Percentiles rank a stretch among this genome's conserved stretches.
phyloP scores from a whole-genome alignment of 2,329 filamentous ascomycete genomes.

The Fusarium goolgardi region DNA sequence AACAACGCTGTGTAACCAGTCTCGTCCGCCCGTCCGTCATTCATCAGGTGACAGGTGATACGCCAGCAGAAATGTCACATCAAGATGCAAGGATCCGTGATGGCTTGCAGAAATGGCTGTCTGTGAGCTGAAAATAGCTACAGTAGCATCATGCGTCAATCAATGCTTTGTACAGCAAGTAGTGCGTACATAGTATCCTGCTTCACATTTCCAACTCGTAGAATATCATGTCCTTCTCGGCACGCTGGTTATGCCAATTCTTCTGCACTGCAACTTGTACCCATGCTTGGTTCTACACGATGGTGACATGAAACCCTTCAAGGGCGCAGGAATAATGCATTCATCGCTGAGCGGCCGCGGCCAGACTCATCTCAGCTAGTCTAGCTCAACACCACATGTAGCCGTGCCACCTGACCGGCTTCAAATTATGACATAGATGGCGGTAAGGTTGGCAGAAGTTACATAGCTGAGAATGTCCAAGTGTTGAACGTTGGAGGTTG shows the following conservation, averaged over 20 bases:
- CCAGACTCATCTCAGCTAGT: not conserved
- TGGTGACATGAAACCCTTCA: not conserved
- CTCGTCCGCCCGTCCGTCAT: constrained; percentile 21
- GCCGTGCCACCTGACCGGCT: not conserved
- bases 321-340: not conserved
- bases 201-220: not conserved
- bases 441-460: no score
- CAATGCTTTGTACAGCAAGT: not conserved
- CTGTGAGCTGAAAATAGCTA: constrained; percentile 31
- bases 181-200: not conserved
- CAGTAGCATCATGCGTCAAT: constrained; percentile 14
- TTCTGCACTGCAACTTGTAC: not conserved
- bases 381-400: constrained; percentile 1
- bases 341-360: not conserved
- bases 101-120: constrained; percentile 32
- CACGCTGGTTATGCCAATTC: not conserved
- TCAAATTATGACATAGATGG: not conserved
- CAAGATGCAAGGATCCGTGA: constrained; percentile 22
- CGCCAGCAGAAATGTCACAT: constrained; percentile 14
- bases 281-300: not conserved
- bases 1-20: constrained; percentile 18
- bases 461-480: no score
- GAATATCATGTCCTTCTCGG: not conserved
- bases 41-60: constrained; percentile 31
- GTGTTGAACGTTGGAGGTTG: not conserved